phyloP scores from a whole-genome alignment of 179 eudicot species.

The Silene coronaria region DNA sequence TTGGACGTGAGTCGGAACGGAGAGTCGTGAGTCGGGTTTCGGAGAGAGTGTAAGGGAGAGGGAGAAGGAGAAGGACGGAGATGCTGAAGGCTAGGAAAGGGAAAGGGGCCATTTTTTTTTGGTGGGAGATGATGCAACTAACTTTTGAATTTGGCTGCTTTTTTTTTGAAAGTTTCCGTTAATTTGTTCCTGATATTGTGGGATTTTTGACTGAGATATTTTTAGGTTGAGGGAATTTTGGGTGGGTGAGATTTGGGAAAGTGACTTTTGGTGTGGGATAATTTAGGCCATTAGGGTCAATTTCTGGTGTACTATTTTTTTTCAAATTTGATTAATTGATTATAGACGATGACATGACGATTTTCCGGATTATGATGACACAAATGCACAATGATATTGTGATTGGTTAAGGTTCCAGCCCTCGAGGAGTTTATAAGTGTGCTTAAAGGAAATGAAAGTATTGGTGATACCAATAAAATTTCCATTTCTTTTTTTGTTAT shows the following conservation, averaged over 20 bases:
- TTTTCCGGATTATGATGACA: too few relatives aligned
- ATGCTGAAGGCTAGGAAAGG: slow-evolving; percentile 5
- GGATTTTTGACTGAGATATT: background rate
- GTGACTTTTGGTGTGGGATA: background rate
- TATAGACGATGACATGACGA: too few relatives aligned
- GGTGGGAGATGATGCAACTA: slow-evolving; percentile 5
- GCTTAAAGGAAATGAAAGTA: too few relatives aligned
- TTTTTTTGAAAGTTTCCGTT: background rate
- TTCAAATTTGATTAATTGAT: too few relatives aligned
- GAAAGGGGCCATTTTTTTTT: background rate
- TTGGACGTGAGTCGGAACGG: slow-evolving; percentile 42
- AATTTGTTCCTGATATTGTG: background rate
- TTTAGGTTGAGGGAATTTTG: too few relatives aligned
- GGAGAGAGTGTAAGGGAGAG: slow-evolving; percentile 16
- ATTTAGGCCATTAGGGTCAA: background rate
- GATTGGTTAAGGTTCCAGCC: too few relatives aligned
- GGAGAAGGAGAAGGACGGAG: slow-evolving; percentile 28
- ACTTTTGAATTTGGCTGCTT: background rate
- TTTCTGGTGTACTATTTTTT: background rate
- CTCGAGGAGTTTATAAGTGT: too few relatives aligned
- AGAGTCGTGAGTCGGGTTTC: slow-evolving; percentile 42
- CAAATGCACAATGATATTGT: too few relatives aligned
- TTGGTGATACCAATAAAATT: too few relatives aligned
- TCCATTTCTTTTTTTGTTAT: too few relatives aligned
- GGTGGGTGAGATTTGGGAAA: background rate